Base-by-base conservation (phyloP, 2,329 filamentous ascomycete species). In the Trichoderma sp. region DNA sequence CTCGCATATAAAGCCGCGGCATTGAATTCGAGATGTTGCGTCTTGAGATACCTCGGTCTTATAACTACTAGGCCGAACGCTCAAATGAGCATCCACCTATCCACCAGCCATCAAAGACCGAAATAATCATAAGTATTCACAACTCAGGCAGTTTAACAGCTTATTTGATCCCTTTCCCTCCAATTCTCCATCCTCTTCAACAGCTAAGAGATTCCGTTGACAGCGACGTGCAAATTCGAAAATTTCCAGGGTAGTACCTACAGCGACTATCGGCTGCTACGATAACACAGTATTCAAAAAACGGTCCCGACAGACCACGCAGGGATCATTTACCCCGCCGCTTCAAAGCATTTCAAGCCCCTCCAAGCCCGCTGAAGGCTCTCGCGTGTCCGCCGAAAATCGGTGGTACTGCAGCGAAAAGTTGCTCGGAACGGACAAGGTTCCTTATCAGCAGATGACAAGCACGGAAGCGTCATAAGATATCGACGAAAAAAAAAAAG, bases 341-440 rank as follows among this genome's bases (percentile, higher is more conserved):
- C 56, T 11, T 21, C 34, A 18, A 34, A 24, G n/a, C 46, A 49
- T 49, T 49, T 11, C 21, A 30, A 54, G 52, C 60, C 60, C 60
- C 60, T 55, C 49, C 49, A 64, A 64, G 18, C 21, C 49, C 60
- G 32, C 49, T 55, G 16, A 58, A 60, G 26, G 11, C 11, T 30
- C 43, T 68, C 32, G 56, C 58, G 32, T 63, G 32, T 43, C 21
- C 67, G 61, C 67, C 67, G 59, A 61, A 59, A 69, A 69, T 66
- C 67, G 67, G 67, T 66, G 28, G 52, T 28, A 39, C 37, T 16
- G 16, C 18, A 24, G 46, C 43, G 21, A 28, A 54, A 37, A 68
- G 34, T 56, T 21, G 43, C 51, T 65, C 18, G 51, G 37, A 18
- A 18, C 37, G 37, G 39, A 39, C 52, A 46, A 58, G 37, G 51